Evolutionary conservation across 2,329 filamentous ascomycete species (phyloP).

Genomic region (Phaeosphaeriaceae sp.): DNA sequence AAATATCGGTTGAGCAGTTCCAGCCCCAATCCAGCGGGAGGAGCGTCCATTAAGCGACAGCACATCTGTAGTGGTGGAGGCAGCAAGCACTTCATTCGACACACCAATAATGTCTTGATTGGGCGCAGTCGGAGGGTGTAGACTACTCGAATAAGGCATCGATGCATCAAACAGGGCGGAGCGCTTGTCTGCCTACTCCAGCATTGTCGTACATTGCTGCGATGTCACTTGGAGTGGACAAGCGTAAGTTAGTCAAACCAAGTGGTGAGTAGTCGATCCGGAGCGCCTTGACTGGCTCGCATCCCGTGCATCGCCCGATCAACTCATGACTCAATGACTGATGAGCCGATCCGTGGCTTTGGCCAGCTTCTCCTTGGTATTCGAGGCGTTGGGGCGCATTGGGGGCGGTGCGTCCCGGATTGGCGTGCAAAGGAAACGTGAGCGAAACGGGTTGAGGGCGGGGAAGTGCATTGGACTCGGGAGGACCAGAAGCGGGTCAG

Average conservation of each 20-base stretch:
- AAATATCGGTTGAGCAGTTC: slow-evolving; percentile 26
- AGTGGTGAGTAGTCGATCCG: slow-evolving; percentile 14
- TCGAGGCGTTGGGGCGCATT: slow-evolving; percentile 18
- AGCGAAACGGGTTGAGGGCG: slow-evolving; percentile 21
- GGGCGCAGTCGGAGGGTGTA: slow-evolving; percentile 27
- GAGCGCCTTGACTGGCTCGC: slow-evolving; percentile 22
- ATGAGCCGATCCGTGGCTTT: slow-evolving; percentile 10
- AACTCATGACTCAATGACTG: slow-evolving; percentile 6
- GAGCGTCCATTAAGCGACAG: slow-evolving; percentile 16
- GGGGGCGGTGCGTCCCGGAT: slow-evolving; percentile 40
- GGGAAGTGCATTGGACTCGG: slow-evolving; percentile 26
- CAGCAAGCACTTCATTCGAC: slow-evolving; percentile 21
- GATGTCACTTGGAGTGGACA: slow-evolving; percentile 9
- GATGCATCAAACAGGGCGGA: slow-evolving; percentile 31
- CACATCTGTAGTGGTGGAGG: slow-evolving; percentile 22
- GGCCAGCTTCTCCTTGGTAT: slow-evolving; percentile 8
- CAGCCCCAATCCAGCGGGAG: slow-evolving; percentile 23
- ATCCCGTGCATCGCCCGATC: slow-evolving; percentile 4
- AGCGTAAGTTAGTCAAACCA: background rate
- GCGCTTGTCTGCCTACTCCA: slow-evolving; percentile 18
- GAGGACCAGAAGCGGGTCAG: slow-evolving; percentile 17
- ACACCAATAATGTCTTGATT: slow-evolving; percentile 28
- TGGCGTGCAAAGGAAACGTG: slow-evolving; percentile 13
- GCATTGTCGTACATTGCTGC: slow-evolving; percentile 10
- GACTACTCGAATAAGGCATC: slow-evolving; percentile 21